phyloP scores from a whole-genome alignment of 345 rosid species.

The Boechera stricta region DNA sequence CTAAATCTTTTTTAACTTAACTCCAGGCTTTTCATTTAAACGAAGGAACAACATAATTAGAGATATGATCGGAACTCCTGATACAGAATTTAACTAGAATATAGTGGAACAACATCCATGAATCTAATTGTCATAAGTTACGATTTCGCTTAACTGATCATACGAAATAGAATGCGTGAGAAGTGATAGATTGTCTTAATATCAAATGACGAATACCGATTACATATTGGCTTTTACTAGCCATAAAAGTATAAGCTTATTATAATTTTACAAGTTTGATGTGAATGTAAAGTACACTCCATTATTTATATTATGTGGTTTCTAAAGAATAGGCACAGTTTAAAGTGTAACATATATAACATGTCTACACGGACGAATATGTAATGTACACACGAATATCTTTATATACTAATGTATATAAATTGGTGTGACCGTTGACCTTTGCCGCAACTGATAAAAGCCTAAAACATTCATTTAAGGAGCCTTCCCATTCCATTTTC shows the following conservation, averaged over 20 bases:
- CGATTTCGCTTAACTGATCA: neutral
- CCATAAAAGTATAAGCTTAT: neutral
- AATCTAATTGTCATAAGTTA: neutral
- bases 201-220: too few relatives aligned
- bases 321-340: conserved; percentile 28
- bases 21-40: neutral
- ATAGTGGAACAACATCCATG: neutral
- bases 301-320: conserved; percentile 6
- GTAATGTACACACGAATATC: conserved; percentile 16
- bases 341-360: conserved; percentile 17
- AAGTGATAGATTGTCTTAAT: neutral
- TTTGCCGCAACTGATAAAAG: conserved; percentile 38
- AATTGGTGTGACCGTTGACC: conserved; percentile 37
- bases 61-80: conserved; percentile 7
- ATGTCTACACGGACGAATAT: conserved; percentile 23
- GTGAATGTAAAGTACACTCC: neutral
- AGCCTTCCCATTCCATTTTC: conserved; percentile 33
- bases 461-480: conserved; percentile 41
- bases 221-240: neutral
- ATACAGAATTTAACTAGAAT: neutral
- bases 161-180: neutral
- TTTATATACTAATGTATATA: neutral
- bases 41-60: neutral
- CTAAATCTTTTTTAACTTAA: neutral
- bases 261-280: neutral